Percentiles rank a stretch among this genome's conserved stretches.
Evolutionary conservation across 2,329 filamentous ascomycete genomes (phyloP).

Genomic region (Ceratocystis colombiana): DNA sequence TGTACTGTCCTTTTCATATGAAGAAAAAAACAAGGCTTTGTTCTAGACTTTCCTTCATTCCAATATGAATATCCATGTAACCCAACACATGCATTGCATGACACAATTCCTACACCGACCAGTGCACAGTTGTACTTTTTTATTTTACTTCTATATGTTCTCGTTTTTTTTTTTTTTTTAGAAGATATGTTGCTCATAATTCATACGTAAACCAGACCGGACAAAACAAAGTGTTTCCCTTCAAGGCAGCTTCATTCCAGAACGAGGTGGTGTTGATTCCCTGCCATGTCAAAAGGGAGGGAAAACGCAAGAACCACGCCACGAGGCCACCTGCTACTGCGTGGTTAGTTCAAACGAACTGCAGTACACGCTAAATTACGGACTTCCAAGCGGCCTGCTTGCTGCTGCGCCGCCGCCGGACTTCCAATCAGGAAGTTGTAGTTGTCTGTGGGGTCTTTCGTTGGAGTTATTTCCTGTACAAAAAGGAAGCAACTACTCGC

Average conservation of each 20-base stretch:
- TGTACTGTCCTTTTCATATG: too few species aligned
- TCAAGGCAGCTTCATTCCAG: background rate
- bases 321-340: too few species aligned
- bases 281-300: background rate
- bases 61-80: background rate
- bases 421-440: background rate
- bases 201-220: too few species aligned
- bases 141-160: background rate
- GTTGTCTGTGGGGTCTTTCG: background rate
- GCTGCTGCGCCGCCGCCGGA: background rate
- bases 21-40: background rate
- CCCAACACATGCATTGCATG: background rate
- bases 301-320: background rate
- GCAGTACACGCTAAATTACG: background rate
- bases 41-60: background rate
- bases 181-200: too few species aligned
- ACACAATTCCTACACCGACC: background rate
- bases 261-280: conserved; percentile 4
- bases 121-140: background rate
- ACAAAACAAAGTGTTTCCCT: background rate
- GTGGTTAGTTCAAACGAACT: background rate
- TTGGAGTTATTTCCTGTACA: background rate
- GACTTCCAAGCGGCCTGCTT: background rate
- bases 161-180: background rate
- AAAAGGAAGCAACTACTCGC: too few species aligned